A percentile compares a stretch with the other conserved stretches of the same genome.
Conservation (phyloP, 2,329 filamentous ascomycete genomes). For the Curvularia sp. region DNA sequence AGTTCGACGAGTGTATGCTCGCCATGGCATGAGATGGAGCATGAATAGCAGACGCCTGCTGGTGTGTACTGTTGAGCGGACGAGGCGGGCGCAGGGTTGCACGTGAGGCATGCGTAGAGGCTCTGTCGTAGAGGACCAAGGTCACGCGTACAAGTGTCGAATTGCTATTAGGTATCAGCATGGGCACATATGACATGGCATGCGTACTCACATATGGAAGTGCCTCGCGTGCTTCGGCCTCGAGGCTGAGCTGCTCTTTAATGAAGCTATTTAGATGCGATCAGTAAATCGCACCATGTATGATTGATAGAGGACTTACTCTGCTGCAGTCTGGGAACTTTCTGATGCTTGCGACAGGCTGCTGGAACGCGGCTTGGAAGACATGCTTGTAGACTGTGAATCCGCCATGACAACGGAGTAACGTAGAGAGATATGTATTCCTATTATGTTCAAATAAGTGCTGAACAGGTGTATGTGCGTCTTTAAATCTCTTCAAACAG, state of each 20-base stretch:
- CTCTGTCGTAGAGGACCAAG: conserved; percentile 86
- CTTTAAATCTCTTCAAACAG: not conserved
- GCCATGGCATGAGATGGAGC: conserved; percentile 94
- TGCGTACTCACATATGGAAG: conserved; percentile 78
- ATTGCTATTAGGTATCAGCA: conserved; percentile 67
- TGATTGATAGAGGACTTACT: conserved; percentile 38
- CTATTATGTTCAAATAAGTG: not conserved
- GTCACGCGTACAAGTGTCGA: conserved; percentile 90
- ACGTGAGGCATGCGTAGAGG: conserved; percentile 92
- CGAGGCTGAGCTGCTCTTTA: conserved; percentile 84
- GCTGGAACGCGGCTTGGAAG: conserved; percentile 44
- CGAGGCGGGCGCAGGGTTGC: conserved; percentile 78
- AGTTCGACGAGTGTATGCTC: conserved; percentile 95
- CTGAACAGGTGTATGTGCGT: too few species aligned
- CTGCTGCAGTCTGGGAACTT: conserved; percentile 62
- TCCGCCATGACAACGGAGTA: conserved; percentile 36
- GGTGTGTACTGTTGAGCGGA: conserved; percentile 69
- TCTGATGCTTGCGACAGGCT: conserved; percentile 58
- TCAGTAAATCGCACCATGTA: conserved; percentile 1
- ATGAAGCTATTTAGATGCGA: conserved; percentile 71
- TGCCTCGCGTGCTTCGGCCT: conserved; percentile 93
- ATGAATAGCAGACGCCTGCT: conserved; percentile 94
- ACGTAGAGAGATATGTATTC: not conserved
- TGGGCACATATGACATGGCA: conserved; percentile 5
- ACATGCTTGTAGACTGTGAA: conserved; percentile 30